Evolutionary conservation across 169 alveolate genomes (phyloP), one percentile per base, ranked within the genome.

Genomic region (Plasmodium falciparum): DNA sequence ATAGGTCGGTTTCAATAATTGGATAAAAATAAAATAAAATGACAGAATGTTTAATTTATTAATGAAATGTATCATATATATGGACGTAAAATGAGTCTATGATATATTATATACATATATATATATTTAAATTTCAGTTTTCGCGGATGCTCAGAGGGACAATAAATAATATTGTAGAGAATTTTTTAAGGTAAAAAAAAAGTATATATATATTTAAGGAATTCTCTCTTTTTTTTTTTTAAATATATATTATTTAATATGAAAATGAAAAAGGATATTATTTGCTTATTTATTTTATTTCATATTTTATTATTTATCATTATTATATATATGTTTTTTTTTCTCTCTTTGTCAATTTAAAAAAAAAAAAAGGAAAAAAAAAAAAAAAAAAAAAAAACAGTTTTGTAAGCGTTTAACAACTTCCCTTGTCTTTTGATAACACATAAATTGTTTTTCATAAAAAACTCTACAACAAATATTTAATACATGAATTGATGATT

Each of bases 141-240:
- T 80, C 62, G 22, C 90, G 26, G 90, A 80, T 29, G 90, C 90
- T 47, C 90, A 80, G 50, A 80, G 58, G 50, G 80, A 12, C 49
- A 80, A 69, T 66, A 56, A 49, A 29, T 67, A 39, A 54, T 67
- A 56, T 43, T 17, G 59, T 33, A 67, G 49, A 54, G n/a, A 11
- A 65, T 70, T 39, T 43, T 61, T 56, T 20, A 17, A 8, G 26
- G 58, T n/a, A 50, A 12, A 65, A 22, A 65, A 50, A 69, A n/a
- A 66, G 1, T 24, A 24, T 33, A n/a, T 24, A 66, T 54, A 20
- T 39, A 39, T 39, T 39, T 39, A 39, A 5, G 47, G 47, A 39
- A 3, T 39, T 39, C 47, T 43, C n/a, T 6, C 39, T 65, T 65
- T 70, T 15, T 67, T 47, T 45, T 59, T 47, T 47, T 75, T 63